These are phyloP conservation scores for Spizellomyces sp. DNA, from an alignment of 192 early-diverging fungal species.

Conservation along the genomic window DNA sequence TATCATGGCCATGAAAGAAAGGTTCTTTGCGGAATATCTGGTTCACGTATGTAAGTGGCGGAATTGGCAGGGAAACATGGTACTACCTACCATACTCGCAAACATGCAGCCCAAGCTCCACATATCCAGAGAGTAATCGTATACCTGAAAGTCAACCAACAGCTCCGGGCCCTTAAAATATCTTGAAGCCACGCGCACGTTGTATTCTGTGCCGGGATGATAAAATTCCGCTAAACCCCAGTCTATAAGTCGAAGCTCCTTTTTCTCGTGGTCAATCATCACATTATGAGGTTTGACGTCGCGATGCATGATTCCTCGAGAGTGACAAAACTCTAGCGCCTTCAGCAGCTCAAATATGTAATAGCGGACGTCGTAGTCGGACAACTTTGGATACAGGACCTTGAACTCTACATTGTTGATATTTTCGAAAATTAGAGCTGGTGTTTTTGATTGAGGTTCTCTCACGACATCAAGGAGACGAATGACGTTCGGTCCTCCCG, in stretches of 20 bases:
- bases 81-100: slow-evolving; percentile 83
- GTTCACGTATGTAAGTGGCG: background rate
- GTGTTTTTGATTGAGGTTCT: slow-evolving; percentile 94
- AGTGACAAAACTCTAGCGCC: slow-evolving; percentile 97
- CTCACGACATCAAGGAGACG: slow-evolving; percentile 91
- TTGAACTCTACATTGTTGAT: slow-evolving; percentile 99
- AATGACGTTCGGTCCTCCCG: slow-evolving; percentile 92
- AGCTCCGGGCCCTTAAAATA: slow-evolving; percentile 99
- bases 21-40: slow-evolving; percentile 99
- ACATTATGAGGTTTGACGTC: slow-evolving; percentile 99
- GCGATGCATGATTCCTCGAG: slow-evolving; percentile 98
- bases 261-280: slow-evolving; percentile 98
- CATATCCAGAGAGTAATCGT: slow-evolving; percentile 99
- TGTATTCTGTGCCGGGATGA: slow-evolving; percentile 95
- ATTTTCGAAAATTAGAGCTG: slow-evolving; percentile 94
- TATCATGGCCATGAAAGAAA: slow-evolving; percentile 98
- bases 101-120: slow-evolving; percentile 99
- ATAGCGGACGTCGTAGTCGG: slow-evolving; percentile 92
- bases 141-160: slow-evolving; percentile 96
- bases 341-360: slow-evolving; percentile 97
- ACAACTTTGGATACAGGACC: slow-evolving; percentile 89
- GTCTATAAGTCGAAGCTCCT: slow-evolving; percentile 93
- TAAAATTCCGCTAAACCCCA: slow-evolving; percentile 99
- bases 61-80: background rate
- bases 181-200: slow-evolving; percentile 96